These are phyloP conservation scores for Falciphora oryzae DNA, from an alignment of 2,329 filamentous ascomycete genomes.

Conservation along the genomic window DNA sequence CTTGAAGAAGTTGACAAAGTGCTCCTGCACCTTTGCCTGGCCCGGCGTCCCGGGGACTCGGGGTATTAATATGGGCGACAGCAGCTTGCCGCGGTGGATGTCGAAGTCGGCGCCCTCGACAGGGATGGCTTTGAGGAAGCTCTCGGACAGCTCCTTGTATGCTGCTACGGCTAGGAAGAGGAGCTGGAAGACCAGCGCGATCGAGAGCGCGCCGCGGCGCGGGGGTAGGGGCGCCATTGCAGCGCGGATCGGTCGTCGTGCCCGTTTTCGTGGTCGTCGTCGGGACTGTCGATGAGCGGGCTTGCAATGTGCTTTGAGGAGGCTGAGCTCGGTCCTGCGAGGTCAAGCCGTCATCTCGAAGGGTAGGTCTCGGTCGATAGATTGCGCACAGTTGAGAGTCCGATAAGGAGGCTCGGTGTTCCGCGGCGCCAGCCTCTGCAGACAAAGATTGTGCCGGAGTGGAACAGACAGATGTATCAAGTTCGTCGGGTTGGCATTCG, in stretches of 20 bases:
- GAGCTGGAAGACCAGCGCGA: conserved; percentile 16
- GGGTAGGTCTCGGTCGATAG: not conserved
- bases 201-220: not conserved
- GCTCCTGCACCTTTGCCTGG: conserved; percentile 58
- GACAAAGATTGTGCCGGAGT: not conserved
- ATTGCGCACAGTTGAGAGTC: not conserved
- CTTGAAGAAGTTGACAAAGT: conserved; percentile 68
- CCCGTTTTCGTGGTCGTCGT: not conserved
- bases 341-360: conserved; percentile 9
- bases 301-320: conserved; percentile 1
- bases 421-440: not conserved
- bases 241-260: not conserved
- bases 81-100: conserved; percentile 55
- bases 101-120: conserved; percentile 62
- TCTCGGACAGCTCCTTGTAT: conserved; percentile 52
- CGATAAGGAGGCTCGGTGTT: not conserved
- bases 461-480: no score
- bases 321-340: conserved; percentile 9
- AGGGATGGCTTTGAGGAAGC: conserved; percentile 57
- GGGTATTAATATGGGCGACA: conserved; percentile 70
- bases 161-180: conserved; percentile 22
- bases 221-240: not conserved
- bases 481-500: no score
- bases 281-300: not conserved
- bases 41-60: conserved; percentile 71